A percentile compares a stretch with the other conserved stretches of the same genome.
phyloP scores from a whole-genome alignment of 306 rosid genomes.

The Albizia julibrissin region DNA sequence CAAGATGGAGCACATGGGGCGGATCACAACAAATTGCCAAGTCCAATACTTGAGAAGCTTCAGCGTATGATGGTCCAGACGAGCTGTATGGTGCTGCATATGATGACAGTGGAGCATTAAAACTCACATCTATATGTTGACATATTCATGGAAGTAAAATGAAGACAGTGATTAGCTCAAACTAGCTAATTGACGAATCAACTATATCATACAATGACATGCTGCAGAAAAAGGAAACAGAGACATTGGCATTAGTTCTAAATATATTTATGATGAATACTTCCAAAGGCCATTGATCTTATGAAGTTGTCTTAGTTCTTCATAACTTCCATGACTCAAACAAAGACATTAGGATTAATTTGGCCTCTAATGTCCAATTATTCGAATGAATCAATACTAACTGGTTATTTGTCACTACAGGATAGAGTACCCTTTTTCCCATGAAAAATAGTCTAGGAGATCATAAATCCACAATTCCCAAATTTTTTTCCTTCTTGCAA shows the following conservation, averaged over 20 bases:
- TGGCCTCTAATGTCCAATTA: background rate
- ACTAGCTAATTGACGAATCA: conserved; percentile 18
- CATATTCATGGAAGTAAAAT: background rate
- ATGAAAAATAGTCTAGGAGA: conserved; percentile 6
- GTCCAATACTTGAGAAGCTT: conserved; percentile 83
- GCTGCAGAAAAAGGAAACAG: background rate
- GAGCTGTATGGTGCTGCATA: conserved; percentile 73
- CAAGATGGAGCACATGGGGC: conserved; percentile 80
- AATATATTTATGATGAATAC: background rate
- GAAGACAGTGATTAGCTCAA: background rate
- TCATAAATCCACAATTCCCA: background rate
- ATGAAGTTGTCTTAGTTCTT: background rate
- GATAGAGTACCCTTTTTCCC: background rate
- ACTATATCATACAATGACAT: background rate
- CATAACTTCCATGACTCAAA: background rate
- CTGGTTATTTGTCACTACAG: conserved; percentile 12
- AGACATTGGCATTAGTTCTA: background rate
- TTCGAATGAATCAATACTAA: background rate
- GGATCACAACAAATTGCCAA: conserved; percentile 80
- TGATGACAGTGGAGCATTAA: conserved; percentile 17
- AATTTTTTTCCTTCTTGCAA: background rate
- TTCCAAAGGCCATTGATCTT: background rate
- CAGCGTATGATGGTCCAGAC: conserved; percentile 59
- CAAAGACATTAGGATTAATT: background rate
- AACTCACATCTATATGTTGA: conserved; percentile 17